A percentile compares a stretch with the other conserved stretches of the same genome.
phyloP scores from a whole-genome alignment of 148 eudicot genomes.

The Vaccinium myrtillus region DNA sequence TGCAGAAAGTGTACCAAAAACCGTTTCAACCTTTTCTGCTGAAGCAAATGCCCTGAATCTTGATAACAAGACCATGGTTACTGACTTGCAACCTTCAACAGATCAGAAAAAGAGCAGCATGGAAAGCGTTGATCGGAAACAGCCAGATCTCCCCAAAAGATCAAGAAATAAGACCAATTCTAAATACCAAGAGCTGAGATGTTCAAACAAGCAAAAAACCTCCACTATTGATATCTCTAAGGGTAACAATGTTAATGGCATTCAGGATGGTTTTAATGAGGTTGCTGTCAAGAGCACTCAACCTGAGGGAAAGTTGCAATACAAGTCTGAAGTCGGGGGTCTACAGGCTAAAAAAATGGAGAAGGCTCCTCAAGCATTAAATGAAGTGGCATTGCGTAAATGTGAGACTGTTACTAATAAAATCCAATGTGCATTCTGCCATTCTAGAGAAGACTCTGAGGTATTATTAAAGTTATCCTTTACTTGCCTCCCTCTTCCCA shows the following conservation, averaged over 20 bases:
- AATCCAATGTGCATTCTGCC: conserved; percentile 73
- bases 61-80: not conserved
- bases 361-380: conserved; percentile 17
- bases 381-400: conserved; percentile 41
- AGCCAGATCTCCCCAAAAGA: conserved; percentile 8
- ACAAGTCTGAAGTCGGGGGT: conserved; percentile 3
- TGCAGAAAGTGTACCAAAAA: conserved; percentile 6
- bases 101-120: conserved; percentile 14
- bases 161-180: conserved; percentile 12
- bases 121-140: conserved; percentile 12
- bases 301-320: conserved; percentile 15
- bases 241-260: conserved; percentile 25
- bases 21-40: conserved; percentile 12
- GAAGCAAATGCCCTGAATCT: conserved; percentile 18
- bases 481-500: not conserved
- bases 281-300: conserved; percentile 28
- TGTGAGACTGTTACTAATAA: conserved; percentile 32
- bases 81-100: conserved; percentile 16
- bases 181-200: conserved; percentile 20
- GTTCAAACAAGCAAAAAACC: conserved; percentile 24
- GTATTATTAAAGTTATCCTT: conserved; percentile 29
- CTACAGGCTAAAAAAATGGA: conserved; percentile 8
- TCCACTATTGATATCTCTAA: conserved; percentile 20
- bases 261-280: conserved; percentile 15
- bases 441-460: conserved; percentile 63